Conservation (phyloP, 2,329 filamentous ascomycete species). For the Alternaria ethzedia region DNA sequence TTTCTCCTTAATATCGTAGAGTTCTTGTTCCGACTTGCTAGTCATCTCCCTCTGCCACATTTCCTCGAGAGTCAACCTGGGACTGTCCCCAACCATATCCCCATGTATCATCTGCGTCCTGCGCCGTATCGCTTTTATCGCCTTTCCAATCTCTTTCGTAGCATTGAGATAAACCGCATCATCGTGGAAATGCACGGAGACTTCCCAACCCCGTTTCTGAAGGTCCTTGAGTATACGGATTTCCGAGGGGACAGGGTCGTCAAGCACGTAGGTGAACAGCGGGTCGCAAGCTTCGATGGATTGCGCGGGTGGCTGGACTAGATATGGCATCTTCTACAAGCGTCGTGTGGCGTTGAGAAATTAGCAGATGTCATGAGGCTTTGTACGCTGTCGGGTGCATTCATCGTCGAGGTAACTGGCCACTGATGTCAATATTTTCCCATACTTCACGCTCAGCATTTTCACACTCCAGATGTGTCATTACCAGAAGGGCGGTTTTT, state of each 20-base stretch:
- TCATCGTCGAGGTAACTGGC: not conserved
- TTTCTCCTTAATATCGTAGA: not conserved
- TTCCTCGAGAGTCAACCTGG: not conserved
- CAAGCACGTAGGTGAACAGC: not conserved
- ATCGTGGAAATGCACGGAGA: not conserved
- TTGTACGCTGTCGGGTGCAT: not conserved
- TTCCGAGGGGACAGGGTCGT: not conserved
- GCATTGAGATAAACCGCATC: not conserved
- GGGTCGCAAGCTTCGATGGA: not conserved
- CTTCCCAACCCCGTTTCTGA: conserved; percentile 4
- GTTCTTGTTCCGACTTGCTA: not conserved
- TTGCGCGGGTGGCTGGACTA: conserved; percentile 2
- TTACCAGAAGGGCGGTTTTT: not conserved
- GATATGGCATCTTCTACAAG: conserved; percentile 6
- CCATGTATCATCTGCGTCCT: conserved; percentile 3
- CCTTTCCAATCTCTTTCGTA: not conserved
- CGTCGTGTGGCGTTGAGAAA: not conserved
- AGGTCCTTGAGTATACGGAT: not conserved
- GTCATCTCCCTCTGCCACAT: conserved; percentile 9
- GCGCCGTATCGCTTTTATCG: not conserved
- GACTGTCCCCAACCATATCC: not conserved
- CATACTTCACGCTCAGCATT: not conserved
- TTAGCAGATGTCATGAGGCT: not conserved
- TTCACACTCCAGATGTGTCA: not conserved
- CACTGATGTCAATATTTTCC: not conserved